phyloP scores from a whole-genome alignment of 768 basidiomycete species.

The Russula griseocarnosa region DNA sequence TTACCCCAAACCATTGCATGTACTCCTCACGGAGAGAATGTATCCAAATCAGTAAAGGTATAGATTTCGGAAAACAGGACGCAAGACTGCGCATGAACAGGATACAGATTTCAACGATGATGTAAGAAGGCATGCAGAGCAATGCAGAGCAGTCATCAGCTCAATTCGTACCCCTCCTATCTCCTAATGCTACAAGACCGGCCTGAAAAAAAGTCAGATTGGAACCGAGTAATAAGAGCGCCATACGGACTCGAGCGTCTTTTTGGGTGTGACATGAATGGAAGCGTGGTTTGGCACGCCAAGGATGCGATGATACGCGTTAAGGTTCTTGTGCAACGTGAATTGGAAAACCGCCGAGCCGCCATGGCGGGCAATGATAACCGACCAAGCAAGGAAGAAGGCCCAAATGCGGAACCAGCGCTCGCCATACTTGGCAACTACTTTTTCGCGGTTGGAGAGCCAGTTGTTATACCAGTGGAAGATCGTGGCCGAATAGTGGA shows the following conservation, averaged over 20 bases:
- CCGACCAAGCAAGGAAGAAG: constrained; percentile 92
- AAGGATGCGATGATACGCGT: constrained; percentile 87
- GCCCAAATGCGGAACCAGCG: constrained; percentile 94
- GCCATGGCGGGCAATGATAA: constrained; percentile 86
- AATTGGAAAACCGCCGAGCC: constrained; percentile 93
- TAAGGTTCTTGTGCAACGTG: constrained; percentile 96
- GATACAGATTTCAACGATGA: neutral
- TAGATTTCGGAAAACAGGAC: neutral
- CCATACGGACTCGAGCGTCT: constrained; percentile 46
- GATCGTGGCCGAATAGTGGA: constrained; percentile 92
- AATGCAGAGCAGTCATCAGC: neutral
- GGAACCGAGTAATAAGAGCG: no score
- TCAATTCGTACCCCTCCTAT: neutral
- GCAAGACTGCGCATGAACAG: neutral
- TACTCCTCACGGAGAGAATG: neutral
- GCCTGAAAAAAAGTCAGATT: constrained; percentile 10
- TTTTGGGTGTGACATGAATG: constrained; percentile 61
- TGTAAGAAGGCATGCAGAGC: neutral
- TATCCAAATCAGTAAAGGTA: neutral
- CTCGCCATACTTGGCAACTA: constrained; percentile 86
- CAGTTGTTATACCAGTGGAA: constrained; percentile 97
- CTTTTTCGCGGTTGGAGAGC: constrained; percentile 88
- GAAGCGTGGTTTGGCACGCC: constrained; percentile 80
- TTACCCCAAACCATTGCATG: neutral
- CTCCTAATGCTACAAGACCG: neutral